Base-by-base conservation (phyloP, 306 rosid genomes). In the Rosa chinensis region DNA sequence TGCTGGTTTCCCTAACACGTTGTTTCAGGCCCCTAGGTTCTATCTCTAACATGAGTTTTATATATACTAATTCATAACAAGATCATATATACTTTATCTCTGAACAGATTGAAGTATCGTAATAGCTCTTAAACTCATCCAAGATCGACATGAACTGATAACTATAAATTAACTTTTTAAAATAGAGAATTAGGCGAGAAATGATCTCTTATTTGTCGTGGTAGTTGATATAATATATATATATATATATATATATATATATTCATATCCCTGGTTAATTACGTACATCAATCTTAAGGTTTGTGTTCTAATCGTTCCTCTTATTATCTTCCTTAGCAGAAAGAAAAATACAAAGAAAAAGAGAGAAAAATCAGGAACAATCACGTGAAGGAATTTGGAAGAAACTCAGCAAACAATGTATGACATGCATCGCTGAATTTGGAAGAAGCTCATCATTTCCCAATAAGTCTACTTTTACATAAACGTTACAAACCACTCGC, bases 1-100 rank as follows among this genome's bases (percentile, higher is more conserved):
- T 39, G 37, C 63, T 59, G 50, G 48, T 50, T 66, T 58, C 42
- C 47, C 40, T 20, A 8, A 59, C 82, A 78, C 82, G 72, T 71
- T 25, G 58, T 75, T 45, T 28, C 78, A 21, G 23, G 23, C 7
- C 43, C 63, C 17, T 13, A 25, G 20, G 18, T 18, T 28, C 76
- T 25, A 11, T 17, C 21, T 72, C 28, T 28, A 72, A 49, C 76
- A 72, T 62, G 61, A 49, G 13, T 72, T 18, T 17, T 63, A 14
- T 32, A 32, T 63, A 14, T 32, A 32, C 6, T 1, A 32, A 32
- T 32, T 62, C 18, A 61, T 25, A 12, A 28, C 66, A 59, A 12
- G 3, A 25, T 13, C 67, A 25, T 25, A 61, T 61, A 10, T 4
- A 61, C 39, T 61, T 18, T 25, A 56, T 11, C 37, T 25, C 18